Base-by-base conservation (phyloP, 192 early-diverging fungal genomes). In the Diversispora eburnea region DNA sequence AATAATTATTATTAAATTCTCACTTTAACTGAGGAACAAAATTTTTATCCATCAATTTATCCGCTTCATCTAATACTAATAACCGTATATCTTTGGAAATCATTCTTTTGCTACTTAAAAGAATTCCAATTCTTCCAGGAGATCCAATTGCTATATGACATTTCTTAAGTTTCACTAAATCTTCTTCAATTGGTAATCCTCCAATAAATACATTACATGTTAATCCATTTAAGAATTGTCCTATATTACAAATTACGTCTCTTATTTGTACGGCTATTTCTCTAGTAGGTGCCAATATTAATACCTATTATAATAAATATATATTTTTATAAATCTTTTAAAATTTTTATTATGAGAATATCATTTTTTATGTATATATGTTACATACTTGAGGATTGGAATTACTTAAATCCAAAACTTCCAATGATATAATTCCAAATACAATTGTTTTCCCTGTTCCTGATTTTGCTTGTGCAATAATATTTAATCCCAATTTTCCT, bases 381-480 rank as follows among this genome's bases (percentile, higher is more conserved):
- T 60, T 3, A 54, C 20, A 46, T 76, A 82, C 77, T 71, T 83
- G 74, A 3, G 78, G 76, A 5, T 61, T 43, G 22, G 22, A 33
- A 13, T 72, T 43, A 4, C 43, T 57, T n/a, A 78, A 68, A 59
- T 85, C 60, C 9, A 86, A 64, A 4, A 76, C 59, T 67, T 86
- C 84, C 33, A 90, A 75, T 9, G 84, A 79, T 54, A 87, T 84
- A 20, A 88, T 79, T 17, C 82, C 80, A 75, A 95, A 95, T 0
- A 91, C 91, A 68, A 79, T 71, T 3, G 75, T 78, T 63, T 81
- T 75, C 54, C 78, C 75, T 3, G 73, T 77, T 47, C 90, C 94
- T 6, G 92, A 92, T 70, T 94, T 91, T 48, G 92, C 91, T 72
- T 95, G 94, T 2, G 92, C 92, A 64, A 95, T 89, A 79, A 95